These are phyloP conservation scores for Saussurea involucrata DNA, from an alignment of 129 eudicot genomes.

Conservation along the genomic window DNA sequence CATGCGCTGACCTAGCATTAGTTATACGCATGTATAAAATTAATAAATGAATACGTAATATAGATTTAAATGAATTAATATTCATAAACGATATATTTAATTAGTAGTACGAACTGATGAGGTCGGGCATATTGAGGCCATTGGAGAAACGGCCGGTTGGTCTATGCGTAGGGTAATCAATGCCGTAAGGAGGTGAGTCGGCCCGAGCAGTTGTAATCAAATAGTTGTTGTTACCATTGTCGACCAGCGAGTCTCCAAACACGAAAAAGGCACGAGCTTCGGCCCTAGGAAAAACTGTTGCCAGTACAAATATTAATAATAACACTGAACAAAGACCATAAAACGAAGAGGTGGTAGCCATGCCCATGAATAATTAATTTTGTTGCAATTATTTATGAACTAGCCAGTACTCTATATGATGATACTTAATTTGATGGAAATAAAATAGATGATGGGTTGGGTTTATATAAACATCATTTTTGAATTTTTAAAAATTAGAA, in stretches of 20 bases:
- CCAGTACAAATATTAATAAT: neutral
- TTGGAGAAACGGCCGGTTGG: conserved; percentile 45
- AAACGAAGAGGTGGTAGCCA: conserved; percentile 12
- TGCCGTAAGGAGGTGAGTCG: conserved; percentile 38
- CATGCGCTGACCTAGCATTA: conserved; percentile 51
- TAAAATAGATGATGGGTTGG: conserved; percentile 1
- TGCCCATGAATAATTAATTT: conserved; percentile 21
- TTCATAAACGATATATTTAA: neutral
- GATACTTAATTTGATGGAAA: neutral
- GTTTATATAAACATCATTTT: conserved; percentile 12
- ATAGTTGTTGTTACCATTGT: conserved; percentile 40
- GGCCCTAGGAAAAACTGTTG: conserved; percentile 5
- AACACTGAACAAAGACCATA: conserved; percentile 4
- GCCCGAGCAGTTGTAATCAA: conserved; percentile 39
- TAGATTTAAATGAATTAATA: neutral
- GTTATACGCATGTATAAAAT: neutral
- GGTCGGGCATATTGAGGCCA: conserved; percentile 39
- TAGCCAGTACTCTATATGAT: neutral
- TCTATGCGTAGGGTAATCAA: conserved; percentile 41
- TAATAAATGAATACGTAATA: neutral
- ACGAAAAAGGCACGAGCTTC: conserved; percentile 39
- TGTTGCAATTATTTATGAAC: conserved; percentile 20
- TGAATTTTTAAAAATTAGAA: neutral
- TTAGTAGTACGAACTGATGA: conserved; percentile 14
- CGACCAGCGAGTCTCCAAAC: conserved; percentile 46